phyloP scores from a whole-genome alignment of 352 stramenopile species.

The Phytopythium vexans region DNA sequence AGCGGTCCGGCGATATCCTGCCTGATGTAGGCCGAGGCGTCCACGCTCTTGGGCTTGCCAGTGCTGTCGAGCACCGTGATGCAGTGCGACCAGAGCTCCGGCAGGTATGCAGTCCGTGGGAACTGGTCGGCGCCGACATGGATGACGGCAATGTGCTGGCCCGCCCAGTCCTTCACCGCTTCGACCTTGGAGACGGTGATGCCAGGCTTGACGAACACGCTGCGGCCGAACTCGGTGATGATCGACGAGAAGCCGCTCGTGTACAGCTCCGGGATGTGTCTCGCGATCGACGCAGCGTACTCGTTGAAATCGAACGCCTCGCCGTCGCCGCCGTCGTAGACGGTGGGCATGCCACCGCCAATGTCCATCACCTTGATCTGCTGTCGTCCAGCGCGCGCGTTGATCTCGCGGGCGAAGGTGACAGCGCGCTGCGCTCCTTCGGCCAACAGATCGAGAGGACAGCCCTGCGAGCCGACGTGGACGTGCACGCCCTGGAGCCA shows the following conservation, averaged over 20 bases:
- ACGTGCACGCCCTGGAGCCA: conserved; percentile 90
- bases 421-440: conserved; percentile 72
- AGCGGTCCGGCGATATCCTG: conserved; percentile 90
- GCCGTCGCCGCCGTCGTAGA: conserved; percentile 72
- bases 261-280: conserved; percentile 80
- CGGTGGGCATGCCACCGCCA: conserved; percentile 87
- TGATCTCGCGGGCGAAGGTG: conserved; percentile 75
- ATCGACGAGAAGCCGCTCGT: conserved; percentile 71
- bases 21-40: conserved; percentile 33
- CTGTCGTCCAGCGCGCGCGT: conserved; percentile 43
- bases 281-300: conserved; percentile 71
- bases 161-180: conserved; percentile 83
- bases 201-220: conserved; percentile 84
- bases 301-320: conserved; percentile 79
- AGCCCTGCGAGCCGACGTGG: conserved; percentile 88
- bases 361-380: conserved; percentile 88
- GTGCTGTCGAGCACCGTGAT: conserved; percentile 64
- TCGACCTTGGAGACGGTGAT: conserved; percentile 88
- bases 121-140: conserved; percentile 92
- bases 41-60: conserved; percentile 39
- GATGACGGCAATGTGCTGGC: conserved; percentile 76
- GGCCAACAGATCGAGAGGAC: conserved; percentile 78
- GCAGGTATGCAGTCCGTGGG: conserved; percentile 83
- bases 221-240: conserved; percentile 91
- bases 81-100: conserved; percentile 78